These are phyloP conservation scores for Fusarium pseudoanthophilum DNA, from an alignment of 2,329 filamentous ascomycete genomes.

Conservation along the genomic window DNA sequence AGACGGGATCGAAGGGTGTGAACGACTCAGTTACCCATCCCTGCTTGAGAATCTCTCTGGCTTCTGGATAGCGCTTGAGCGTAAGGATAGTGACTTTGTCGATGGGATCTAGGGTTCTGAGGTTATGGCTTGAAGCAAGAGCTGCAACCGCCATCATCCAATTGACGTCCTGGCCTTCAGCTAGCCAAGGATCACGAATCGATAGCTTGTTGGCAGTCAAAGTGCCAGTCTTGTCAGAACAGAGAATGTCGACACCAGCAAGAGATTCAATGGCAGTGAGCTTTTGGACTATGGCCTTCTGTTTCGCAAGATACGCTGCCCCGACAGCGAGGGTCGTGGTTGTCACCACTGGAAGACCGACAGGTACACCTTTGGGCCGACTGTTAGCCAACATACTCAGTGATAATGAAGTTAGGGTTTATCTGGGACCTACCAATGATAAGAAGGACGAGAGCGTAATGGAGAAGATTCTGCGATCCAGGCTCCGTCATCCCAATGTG, in stretches of 20 bases:
- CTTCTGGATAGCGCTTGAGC: conserved; percentile 25
- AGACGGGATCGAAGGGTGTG: conserved; percentile 25
- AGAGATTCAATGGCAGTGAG: conserved; percentile 11
- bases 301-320: conserved; percentile 24
- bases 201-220: conserved; percentile 26
- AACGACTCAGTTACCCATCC: conserved; percentile 22
- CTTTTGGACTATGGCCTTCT: conserved; percentile 30
- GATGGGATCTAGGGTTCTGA: conserved; percentile 10
- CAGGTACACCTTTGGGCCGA: conserved; percentile 21
- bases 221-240: conserved; percentile 26
- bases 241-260: conserved; percentile 27
- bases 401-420: too few relatives aligned
- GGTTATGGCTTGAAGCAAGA: conserved; percentile 11
- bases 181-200: conserved; percentile 20
- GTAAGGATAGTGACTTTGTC: conserved; percentile 33
- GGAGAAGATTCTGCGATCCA: conserved; percentile 27
- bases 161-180: conserved; percentile 26
- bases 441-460: conserved; percentile 26
- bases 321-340: conserved; percentile 29
- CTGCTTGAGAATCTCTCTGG: conserved; percentile 24
- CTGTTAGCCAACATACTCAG: too few relatives aligned
- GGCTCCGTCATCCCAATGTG: conserved; percentile 12
- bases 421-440: conserved; percentile 12
- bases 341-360: conserved; percentile 28
- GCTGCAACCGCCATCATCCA: conserved; percentile 37